A percentile compares a stretch with the other conserved stretches of the same genome.
Evolutionary conservation across 768 basidiomycete genomes (phyloP).

Genomic region (Leccinum pellstonianum): DNA sequence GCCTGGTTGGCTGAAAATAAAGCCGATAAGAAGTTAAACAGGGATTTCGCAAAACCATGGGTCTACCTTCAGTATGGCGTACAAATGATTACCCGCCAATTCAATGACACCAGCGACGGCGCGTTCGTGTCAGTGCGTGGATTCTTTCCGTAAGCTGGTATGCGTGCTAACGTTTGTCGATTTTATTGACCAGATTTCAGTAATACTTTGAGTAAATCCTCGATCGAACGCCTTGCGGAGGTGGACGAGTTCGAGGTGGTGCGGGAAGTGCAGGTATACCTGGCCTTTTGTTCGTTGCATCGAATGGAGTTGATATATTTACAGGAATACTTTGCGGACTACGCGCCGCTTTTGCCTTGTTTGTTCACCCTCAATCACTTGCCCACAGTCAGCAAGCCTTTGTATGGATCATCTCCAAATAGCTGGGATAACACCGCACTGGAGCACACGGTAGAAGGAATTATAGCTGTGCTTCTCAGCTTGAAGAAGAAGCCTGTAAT

Average conservation of each 20-base stretch:
- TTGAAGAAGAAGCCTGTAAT: constrained; percentile 95
- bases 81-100: constrained; percentile 78
- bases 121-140: constrained; percentile 87
- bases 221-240: constrained; percentile 90
- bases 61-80: constrained; percentile 89
- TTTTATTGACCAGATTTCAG: constrained; percentile 73
- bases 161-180: constrained; percentile 16
- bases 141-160: constrained; percentile 34
- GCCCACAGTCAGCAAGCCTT: constrained; percentile 57
- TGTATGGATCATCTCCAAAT: constrained; percentile 72
- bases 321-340: constrained; percentile 98
- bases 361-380: constrained; percentile 85
- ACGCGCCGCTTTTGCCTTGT: constrained; percentile 79
- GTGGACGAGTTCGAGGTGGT: constrained; percentile 97
- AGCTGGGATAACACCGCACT: constrained; percentile 76
- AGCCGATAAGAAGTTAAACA: constrained; percentile 87
- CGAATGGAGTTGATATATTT: constrained; percentile 1
- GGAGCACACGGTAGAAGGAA: constrained; percentile 73
- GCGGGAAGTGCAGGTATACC: constrained; percentile 84
- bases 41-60: constrained; percentile 95
- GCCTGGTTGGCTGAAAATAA: constrained; percentile 86
- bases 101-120: constrained; percentile 44
- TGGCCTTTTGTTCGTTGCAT: constrained; percentile 2
- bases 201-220: constrained; percentile 83
- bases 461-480: constrained; percentile 85